Evolutionary conservation across 306 rosid species (phyloP).

Genomic region (Trichosanthes cucumerina): DNA sequence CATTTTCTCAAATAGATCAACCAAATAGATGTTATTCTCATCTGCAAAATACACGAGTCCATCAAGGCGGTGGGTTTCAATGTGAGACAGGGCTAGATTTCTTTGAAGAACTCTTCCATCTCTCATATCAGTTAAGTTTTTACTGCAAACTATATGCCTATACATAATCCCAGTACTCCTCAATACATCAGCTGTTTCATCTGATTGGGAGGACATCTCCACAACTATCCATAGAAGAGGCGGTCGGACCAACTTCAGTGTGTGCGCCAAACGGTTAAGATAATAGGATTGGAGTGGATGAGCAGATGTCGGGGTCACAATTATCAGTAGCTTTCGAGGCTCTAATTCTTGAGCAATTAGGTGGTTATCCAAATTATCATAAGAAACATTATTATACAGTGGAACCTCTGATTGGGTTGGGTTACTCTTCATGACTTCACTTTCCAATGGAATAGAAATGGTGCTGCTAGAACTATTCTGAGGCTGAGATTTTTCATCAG

Average conservation of each 20-base stretch:
- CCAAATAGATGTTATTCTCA: constrained; percentile 46
- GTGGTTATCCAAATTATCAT: constrained; percentile 8
- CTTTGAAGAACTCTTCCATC: constrained; percentile 52
- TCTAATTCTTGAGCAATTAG: constrained; percentile 25
- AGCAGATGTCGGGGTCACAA: constrained; percentile 60
- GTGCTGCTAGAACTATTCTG: constrained; percentile 24
- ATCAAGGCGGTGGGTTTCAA: constrained; percentile 78
- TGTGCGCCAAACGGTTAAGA: constrained; percentile 62
- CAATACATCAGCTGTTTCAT: constrained; percentile 61
- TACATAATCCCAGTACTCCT: constrained; percentile 68
- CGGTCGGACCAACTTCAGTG: constrained; percentile 43
- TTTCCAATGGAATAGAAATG: constrained; percentile 12
- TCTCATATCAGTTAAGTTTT: constrained; percentile 40
- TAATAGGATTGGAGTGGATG: constrained; percentile 55
- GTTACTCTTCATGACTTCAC: constrained; percentile 21
- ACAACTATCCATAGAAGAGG: constrained; percentile 86
- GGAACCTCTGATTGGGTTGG: constrained; percentile 19
- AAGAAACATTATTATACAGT: constrained; percentile 21
- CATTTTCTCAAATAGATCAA: constrained; percentile 61
- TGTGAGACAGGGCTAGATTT: constrained; percentile 64
- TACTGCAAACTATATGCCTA: constrained; percentile 66
- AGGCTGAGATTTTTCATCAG: constrained; percentile 31
- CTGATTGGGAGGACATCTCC: constrained; percentile 73
- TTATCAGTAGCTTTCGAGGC: constrained; percentile 56
- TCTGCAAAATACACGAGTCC: constrained; percentile 88